Evolutionary conservation across 2,329 filamentous ascomycete species (phyloP), one percentile per base, ranked within the genome.

Genomic region (Orbilia oligospora): DNA sequence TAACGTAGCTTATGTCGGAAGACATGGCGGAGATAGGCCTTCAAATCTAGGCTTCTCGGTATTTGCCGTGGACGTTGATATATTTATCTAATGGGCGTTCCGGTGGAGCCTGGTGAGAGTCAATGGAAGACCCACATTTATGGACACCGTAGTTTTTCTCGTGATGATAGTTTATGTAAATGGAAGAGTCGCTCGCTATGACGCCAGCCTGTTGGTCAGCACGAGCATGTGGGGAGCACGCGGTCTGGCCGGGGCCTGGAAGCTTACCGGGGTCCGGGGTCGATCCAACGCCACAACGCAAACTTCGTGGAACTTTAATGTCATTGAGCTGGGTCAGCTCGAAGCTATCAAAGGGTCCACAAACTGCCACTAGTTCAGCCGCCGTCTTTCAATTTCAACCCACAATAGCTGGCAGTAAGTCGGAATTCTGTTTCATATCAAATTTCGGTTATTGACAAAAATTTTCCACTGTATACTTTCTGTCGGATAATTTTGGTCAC

Each of bases 1-100:
- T 78, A 24, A 78, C 18, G 48, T 72, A 72, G n/a, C 41, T 71
- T 24, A 78, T 65, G 24, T 78, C 75, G 61, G 75, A 78, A 38
- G 75, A 36, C 75, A 78, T 78, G 24, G 68, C 55, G 68, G 69
- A 51, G 20, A 41, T 55, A 64, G 16, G 46, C 41, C 56, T 44
- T 58, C 33, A 12, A 46, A 38, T 27, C n/a, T 30, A 12, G 36
- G 48, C 14, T 8, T 41, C 27, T 58, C 64, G 71, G 53, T 49
- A 69, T 48, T 55, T 44, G 49, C 46, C 41, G 58, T 16, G 12
- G 30, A 38, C 24, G 30, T 64, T 49, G 53, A 44, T 44, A 55
- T 51, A 33, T 20, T 55, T 55, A 61, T 44, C 33, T 44, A 44
- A 44, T 36, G 56, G 53, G 33, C 53, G 56, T 61, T 61, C 56